These are phyloP conservation scores for Entoloma clypeatum DNA, from an alignment of 1,284 basidiomycete genomes.

Conservation along the genomic window DNA sequence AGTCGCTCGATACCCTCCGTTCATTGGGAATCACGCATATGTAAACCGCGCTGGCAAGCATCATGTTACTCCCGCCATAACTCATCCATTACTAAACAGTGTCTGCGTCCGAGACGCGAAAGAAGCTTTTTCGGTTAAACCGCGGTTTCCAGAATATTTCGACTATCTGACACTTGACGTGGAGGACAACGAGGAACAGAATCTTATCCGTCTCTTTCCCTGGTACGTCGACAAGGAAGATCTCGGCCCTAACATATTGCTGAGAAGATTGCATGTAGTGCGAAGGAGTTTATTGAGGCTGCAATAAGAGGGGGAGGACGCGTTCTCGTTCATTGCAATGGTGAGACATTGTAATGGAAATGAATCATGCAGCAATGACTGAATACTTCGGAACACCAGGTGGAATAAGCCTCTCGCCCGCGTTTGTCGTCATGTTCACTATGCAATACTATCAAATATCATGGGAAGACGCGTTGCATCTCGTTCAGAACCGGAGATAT, in stretches of 20 bases:
- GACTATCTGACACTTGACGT: conserved; percentile 82
- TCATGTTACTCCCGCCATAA: conserved; percentile 1
- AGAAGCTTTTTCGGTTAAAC: conserved; percentile 83
- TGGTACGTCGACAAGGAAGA: conserved; percentile 40
- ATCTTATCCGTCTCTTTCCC: conserved; percentile 82
- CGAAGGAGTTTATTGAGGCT: conserved; percentile 75
- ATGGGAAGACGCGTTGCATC: conserved; percentile 81
- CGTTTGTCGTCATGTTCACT: conserved; percentile 89
- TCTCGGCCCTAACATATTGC: not conserved
- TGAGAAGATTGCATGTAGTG: conserved; percentile 39
- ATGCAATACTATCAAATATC: conserved; percentile 80
- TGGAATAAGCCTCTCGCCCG: conserved; percentile 83
- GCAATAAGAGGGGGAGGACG: conserved; percentile 67
- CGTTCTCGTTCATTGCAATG: conserved; percentile 90
- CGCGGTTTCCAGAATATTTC: conserved; percentile 81
- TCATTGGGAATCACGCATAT: conserved; percentile 79
- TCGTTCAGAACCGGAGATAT: conserved; percentile 86
- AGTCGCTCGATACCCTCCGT: conserved; percentile 66
- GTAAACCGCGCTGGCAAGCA: conserved; percentile 37
- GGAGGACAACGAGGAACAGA: conserved; percentile 88
- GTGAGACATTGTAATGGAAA: conserved; percentile 36
- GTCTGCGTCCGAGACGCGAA: conserved; percentile 85
- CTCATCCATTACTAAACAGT: conserved; percentile 35
- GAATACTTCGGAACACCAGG: conserved; percentile 39
- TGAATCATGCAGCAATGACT: conserved; percentile 3